Conservation (phyloP, 805 yeast species). For the Saccharomycopsis fermentans region DNA sequence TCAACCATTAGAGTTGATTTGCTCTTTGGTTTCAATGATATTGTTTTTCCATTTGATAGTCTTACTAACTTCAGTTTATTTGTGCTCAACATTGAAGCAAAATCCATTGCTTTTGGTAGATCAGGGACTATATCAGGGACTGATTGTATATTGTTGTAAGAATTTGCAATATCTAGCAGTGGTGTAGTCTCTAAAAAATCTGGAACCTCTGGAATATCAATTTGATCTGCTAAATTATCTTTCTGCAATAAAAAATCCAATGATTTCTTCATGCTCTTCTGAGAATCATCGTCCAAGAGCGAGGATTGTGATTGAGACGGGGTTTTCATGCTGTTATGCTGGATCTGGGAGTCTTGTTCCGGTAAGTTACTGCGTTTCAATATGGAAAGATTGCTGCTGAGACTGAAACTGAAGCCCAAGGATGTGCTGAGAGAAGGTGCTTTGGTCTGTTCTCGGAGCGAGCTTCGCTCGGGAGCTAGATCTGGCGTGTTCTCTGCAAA, state of each 20-base stretch:
- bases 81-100: conserved; percentile 1
- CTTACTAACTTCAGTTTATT: conserved; percentile 4
- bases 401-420: not conserved
- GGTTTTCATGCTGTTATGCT: not conserved
- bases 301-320: not conserved
- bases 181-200: not conserved
- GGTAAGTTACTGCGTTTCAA: not conserved
- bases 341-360: not conserved
- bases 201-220: not conserved
- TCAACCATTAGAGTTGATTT: not conserved
- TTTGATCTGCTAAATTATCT: not conserved
- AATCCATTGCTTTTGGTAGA: not conserved
- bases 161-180: too few species aligned
- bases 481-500: too few species aligned
- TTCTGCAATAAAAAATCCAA: not conserved
- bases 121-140: not conserved
- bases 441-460: not conserved
- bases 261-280: not conserved
- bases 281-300: not conserved
- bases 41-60: conserved; percentile 3
- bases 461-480: too few species aligned
- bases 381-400: not conserved
- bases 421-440: not conserved
- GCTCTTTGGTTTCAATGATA: conserved; percentile 9
- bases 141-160: too few species aligned